These are phyloP conservation scores for Botryotinia convoluta DNA, from an alignment of 2,329 filamentous ascomycete genomes.

Conservation along the genomic window DNA sequence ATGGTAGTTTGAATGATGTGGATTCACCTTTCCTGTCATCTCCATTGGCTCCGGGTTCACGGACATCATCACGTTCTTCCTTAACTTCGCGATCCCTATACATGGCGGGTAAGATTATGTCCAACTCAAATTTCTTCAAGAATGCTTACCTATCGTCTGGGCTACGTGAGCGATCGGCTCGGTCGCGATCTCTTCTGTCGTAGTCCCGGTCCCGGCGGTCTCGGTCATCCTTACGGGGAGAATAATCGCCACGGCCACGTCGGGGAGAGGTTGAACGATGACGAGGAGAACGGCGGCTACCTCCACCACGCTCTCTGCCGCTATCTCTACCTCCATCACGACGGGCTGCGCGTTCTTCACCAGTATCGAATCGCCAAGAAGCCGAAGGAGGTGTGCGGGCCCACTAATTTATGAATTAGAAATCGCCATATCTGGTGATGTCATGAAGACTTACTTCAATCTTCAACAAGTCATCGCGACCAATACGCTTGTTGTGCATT, in stretches of 20 bases:
- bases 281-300: slow-evolving; percentile 58
- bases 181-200: slow-evolving; percentile 60
- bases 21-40: slow-evolving; percentile 84
- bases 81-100: slow-evolving; percentile 47
- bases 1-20: slow-evolving; percentile 24
- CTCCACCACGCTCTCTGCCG: slow-evolving; percentile 27
- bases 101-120: slow-evolving; percentile 1
- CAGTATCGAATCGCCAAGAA: slow-evolving; percentile 97
- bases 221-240: slow-evolving; percentile 84
- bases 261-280: slow-evolving; percentile 76
- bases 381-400: slow-evolving; percentile 96
- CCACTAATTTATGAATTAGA: slow-evolving; percentile 63
- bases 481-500: slow-evolving; percentile 99
- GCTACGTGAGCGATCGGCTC: slow-evolving; percentile 65
- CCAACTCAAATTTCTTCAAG: not conserved
- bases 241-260: slow-evolving; percentile 71
- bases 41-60: slow-evolving; percentile 76
- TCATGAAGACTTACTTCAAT: slow-evolving; percentile 71
- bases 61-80: slow-evolving; percentile 67
- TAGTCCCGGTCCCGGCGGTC: slow-evolving; percentile 77
- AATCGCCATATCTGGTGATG: not conserved
- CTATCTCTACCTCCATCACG: slow-evolving; percentile 43
- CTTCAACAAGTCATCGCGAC: slow-evolving; percentile 85
- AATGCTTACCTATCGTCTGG: slow-evolving; percentile 56
- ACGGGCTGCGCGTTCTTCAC: slow-evolving; percentile 63